Base-by-base conservation (phyloP, 1,284 basidiomycete genomes). In the Pyrrhoderma lamaoense region DNA sequence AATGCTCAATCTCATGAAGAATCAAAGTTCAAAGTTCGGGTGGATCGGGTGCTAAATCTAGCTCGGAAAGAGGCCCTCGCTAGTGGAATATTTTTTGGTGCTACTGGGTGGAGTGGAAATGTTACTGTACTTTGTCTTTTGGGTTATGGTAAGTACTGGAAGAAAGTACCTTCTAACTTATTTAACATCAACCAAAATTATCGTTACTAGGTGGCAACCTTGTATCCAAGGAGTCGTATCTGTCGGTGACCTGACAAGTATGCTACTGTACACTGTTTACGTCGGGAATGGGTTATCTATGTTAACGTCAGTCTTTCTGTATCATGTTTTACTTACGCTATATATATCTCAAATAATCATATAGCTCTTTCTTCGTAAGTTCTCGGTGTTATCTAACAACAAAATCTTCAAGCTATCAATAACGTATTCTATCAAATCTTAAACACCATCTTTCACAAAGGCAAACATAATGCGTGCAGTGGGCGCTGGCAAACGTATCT, bases 101-200 rank as follows among this genome's bases (percentile, higher is more conserved):
- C 82, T 51, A 95, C 90, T 0, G 93, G 93, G 0, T 90, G 94
- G 78, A 93, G 93, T 47, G 96, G 96, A 8, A 99, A 99, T 65
- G 76, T 96, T 43, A 93, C 93, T 0, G 71, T 98, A 55, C 72
- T 99, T 40, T 90, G 86, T 45, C 69, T 99, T 35, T 73, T 99
- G 34, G 92, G 92, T 40, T 99, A 97, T 62, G 96, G 90, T 86
- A 49, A 4, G 27, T 31, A 11, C 7, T 31, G 27, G 9, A 35
- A 40, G 8, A 45, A 45, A 35, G 27, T 40, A 13, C 45, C 16
- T 7, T 23, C 18, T 45, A 36, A 22, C 35, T 21, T 16, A 18
- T 37, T 38, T 22, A 14, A 38, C 46, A 89, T 89, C 35, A 37
- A 9, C 35, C 35, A 37, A 11, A 37, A 37, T 11, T 16, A 37